Evolutionary conservation across 208 protist genomes (phyloP).

Genomic region (Trichomonas vaginalis): DNA sequence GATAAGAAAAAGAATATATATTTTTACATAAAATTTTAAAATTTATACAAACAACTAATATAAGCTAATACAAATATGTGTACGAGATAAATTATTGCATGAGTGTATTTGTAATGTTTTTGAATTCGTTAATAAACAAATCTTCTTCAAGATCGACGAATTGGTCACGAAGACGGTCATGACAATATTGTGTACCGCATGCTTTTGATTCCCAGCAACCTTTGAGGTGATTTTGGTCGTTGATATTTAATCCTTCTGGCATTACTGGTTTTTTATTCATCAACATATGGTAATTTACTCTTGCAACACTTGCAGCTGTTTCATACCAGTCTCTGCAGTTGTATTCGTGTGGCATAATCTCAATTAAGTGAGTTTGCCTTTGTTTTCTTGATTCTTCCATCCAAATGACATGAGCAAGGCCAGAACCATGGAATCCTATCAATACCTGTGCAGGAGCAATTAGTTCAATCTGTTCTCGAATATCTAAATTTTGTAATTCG

Average conservation of each 20-base stretch:
- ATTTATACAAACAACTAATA: too few species aligned
- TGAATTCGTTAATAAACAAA: background rate
- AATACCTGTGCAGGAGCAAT: background rate
- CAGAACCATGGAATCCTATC: background rate
- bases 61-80: too few species aligned
- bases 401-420: background rate
- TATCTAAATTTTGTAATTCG: background rate
- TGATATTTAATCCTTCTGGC: background rate
- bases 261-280: background rate
- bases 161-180: background rate
- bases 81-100: too few species aligned
- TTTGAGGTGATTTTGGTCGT: background rate
- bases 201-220: background rate
- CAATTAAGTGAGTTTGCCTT: background rate
- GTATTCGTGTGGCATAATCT: background rate
- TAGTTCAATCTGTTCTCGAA: background rate
- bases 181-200: background rate
- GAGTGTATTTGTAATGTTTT: background rate
- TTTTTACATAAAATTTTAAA: too few species aligned
- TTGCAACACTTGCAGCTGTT: background rate
- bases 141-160: background rate
- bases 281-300: background rate
- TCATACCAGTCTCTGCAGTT: conserved; percentile 10
- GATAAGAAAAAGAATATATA: too few species aligned
- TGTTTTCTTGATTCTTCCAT: background rate